Evolutionary conservation across 2,329 filamentous ascomycete genomes (phyloP).

Genomic region (Penicillium sp.): DNA sequence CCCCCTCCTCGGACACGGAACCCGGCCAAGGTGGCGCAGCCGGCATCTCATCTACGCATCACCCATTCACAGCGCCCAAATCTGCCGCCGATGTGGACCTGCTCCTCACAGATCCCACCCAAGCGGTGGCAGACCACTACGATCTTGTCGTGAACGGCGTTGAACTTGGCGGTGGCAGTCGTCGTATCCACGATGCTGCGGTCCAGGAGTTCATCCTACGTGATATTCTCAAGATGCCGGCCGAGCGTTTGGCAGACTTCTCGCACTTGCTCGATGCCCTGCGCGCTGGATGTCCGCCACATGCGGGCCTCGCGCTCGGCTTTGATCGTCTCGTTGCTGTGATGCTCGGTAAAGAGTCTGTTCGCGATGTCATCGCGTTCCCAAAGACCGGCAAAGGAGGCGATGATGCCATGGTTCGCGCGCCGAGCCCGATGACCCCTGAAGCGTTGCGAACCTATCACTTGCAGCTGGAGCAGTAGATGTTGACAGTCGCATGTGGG

Average conservation of each 20-base stretch:
- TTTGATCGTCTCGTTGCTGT: constrained; percentile 84
- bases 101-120: constrained; percentile 67
- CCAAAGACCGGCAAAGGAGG: constrained; percentile 90
- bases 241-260: constrained; percentile 73
- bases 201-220: constrained; percentile 83
- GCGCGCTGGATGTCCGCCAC: constrained; percentile 82
- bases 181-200: constrained; percentile 80
- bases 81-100: constrained; percentile 68
- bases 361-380: constrained; percentile 94
- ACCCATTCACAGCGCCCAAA: constrained; percentile 90
- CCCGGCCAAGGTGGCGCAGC: constrained; percentile 78
- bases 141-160: constrained; percentile 94
- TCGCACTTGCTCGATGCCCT: constrained; percentile 79
- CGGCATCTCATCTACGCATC: constrained; percentile 83
- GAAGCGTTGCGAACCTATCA: constrained; percentile 61
- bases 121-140: constrained; percentile 81
- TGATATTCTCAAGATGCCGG: constrained; percentile 75
- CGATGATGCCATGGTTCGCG: constrained; percentile 77
- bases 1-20: constrained; percentile 61
- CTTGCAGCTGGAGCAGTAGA: constrained; percentile 41
- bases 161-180: constrained; percentile 87
- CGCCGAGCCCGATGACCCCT: constrained; percentile 66
- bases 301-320: constrained; percentile 88
- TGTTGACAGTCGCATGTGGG: no score
- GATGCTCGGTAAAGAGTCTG: constrained; percentile 70